A percentile compares a stretch with the other conserved stretches of the same genome.
Evolutionary conservation across 768 basidiomycete species (phyloP).

Genomic region (Candolleomyces aberdarensis): DNA sequence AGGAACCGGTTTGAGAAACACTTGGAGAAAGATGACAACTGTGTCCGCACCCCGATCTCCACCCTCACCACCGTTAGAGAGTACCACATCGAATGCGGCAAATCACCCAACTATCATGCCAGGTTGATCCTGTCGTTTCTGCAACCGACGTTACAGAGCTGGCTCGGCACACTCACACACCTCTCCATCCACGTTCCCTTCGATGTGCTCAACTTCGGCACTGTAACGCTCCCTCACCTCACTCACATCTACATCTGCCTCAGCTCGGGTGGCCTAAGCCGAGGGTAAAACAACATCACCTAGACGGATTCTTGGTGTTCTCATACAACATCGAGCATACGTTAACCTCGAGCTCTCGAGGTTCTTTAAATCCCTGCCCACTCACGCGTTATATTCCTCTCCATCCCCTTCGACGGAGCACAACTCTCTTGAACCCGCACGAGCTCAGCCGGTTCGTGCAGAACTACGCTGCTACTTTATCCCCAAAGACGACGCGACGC

Average conservation of each 20-base stretch:
- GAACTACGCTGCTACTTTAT: slow-evolving; percentile 31
- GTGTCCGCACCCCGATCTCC: slow-evolving; percentile 29
- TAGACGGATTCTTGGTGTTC: slow-evolving; percentile 44
- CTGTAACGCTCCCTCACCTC: slow-evolving; percentile 31
- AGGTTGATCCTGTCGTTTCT: slow-evolving; percentile 38
- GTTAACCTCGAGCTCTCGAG: slow-evolving; percentile 35
- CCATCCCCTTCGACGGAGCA: slow-evolving; percentile 43
- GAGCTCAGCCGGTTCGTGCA: slow-evolving; percentile 34
- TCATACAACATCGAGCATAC: slow-evolving; percentile 37
- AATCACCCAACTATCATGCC: slow-evolving; percentile 27
- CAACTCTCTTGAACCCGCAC: slow-evolving; percentile 33
- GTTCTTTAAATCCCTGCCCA: slow-evolving; percentile 37
- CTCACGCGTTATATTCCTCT: slow-evolving; percentile 33
- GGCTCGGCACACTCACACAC: slow-evolving; percentile 28
- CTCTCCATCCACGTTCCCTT: slow-evolving; percentile 40
- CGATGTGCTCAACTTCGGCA: slow-evolving; percentile 30
- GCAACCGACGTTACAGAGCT: slow-evolving; percentile 27
- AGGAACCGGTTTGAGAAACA: slow-evolving; percentile 33
- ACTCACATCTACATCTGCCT: slow-evolving; percentile 33
- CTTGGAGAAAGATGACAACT: slow-evolving; percentile 32
- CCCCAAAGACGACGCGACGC: slow-evolving; percentile 30
- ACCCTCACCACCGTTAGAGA: slow-evolving; percentile 30
- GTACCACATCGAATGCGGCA: slow-evolving; percentile 42
- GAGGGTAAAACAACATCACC: slow-evolving; percentile 28
- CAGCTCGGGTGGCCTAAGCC: slow-evolving; percentile 26